A percentile compares a stretch with the other conserved stretches of the same genome.
Evolutionary conservation across 225 moss, liverwort and hornwort genomes (phyloP).

Genomic region (Marchantia polymorpha): DNA sequence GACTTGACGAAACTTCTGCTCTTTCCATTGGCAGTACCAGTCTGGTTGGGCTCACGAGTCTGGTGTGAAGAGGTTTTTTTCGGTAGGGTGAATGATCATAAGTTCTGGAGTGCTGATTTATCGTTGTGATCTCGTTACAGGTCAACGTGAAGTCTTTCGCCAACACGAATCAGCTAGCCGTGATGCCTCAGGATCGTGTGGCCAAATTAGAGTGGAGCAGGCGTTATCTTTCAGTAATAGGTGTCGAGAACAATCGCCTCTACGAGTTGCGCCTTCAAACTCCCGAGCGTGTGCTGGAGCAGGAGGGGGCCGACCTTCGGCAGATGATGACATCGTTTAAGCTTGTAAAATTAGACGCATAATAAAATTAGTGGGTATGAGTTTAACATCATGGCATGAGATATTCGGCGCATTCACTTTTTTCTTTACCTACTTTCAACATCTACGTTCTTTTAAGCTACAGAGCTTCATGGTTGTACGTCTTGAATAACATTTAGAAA

Average conservation of each 20-base stretch:
- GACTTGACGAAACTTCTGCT: too few species aligned
- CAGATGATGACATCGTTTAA: conserved; percentile 88
- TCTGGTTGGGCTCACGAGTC: too few species aligned
- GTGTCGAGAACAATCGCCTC: conserved; percentile 85
- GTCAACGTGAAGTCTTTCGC: conserved; percentile 89
- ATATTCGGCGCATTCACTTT: too few species aligned
- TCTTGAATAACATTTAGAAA: too few species aligned
- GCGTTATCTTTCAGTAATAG: conserved; percentile 82
- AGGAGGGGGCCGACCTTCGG: conserved; percentile 68
- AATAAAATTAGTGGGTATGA: background rate
- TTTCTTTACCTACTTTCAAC: too few species aligned
- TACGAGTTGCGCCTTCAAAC: conserved; percentile 86
- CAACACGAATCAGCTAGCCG: conserved; percentile 87
- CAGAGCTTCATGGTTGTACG: too few species aligned
- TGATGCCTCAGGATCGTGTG: conserved; percentile 84
- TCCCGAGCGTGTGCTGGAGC: conserved; percentile 67
- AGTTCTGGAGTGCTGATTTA: background rate
- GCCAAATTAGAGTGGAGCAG: conserved; percentile 90
- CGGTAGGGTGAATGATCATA: too few species aligned
- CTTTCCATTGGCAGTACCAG: too few species aligned
- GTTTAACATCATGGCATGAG: too few species aligned
- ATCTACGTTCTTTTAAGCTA: too few species aligned
- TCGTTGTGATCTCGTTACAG: conserved; percentile 26
- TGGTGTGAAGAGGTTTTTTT: too few species aligned
- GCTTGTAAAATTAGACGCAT: conserved; percentile 62